Conservation (phyloP, 2,329 filamentous ascomycete species). For the Neofusicoccum sp. region DNA sequence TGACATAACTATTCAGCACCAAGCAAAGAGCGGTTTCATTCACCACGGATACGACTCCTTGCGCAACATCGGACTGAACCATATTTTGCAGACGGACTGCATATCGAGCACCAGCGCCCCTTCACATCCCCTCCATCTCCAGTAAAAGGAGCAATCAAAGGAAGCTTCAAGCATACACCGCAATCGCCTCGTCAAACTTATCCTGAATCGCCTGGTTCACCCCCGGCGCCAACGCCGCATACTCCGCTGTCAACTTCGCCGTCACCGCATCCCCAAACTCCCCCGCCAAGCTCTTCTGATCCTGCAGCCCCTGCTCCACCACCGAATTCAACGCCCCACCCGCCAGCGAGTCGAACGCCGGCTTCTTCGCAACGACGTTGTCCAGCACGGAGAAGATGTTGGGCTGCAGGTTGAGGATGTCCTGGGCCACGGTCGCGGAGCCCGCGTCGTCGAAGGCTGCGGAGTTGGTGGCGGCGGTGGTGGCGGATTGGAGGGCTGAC, state of each 20-base stretch:
- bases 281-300: not conserved
- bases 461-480: not conserved
- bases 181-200: not conserved
- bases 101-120: too few relatives aligned
- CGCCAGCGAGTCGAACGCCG: not conserved
- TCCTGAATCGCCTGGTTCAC: not conserved
- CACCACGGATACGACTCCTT: too few relatives aligned
- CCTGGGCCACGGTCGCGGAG: not conserved
- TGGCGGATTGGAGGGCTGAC: not conserved
- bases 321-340: not conserved
- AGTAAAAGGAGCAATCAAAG: not conserved
- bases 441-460: not conserved
- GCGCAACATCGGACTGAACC: too few relatives aligned
- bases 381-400: not conserved
- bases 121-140: too few relatives aligned
- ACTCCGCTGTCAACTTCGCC: not conserved
- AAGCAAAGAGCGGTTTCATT: too few relatives aligned
- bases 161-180: not conserved
- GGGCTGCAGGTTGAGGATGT: not conserved
- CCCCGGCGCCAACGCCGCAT: not conserved
- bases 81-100: too few relatives aligned
- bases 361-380: not conserved
- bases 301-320: not conserved
- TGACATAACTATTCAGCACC: too few relatives aligned
- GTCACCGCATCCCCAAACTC: not conserved